Percentiles rank a stretch among this genome's conserved stretches.
phyloP scores from a whole-genome alignment of 2,329 filamentous ascomycete genomes.

The Colletotrichum truncatum region DNA sequence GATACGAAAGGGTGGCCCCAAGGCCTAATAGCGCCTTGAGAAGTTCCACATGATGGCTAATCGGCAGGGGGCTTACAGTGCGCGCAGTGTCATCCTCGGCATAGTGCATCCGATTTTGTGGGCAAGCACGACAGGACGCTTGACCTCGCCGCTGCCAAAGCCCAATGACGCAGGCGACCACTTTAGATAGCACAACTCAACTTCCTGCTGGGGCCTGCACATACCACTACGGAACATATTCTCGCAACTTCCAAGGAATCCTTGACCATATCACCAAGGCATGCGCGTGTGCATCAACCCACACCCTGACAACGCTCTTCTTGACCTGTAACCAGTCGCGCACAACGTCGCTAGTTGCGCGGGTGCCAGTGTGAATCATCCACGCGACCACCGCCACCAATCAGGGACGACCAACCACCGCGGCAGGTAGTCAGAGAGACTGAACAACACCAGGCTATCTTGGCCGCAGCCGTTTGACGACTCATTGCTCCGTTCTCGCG shows the following conservation, averaged over 20 bases:
- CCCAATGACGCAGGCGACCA: slow-evolving; percentile 17
- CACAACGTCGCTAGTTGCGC: neutral
- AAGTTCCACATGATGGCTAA: too few species aligned
- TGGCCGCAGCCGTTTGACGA: slow-evolving; percentile 17
- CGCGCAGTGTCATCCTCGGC: slow-evolving; percentile 21
- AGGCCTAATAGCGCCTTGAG: too few species aligned
- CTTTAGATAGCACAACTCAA: slow-evolving; percentile 7
- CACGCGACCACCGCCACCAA: slow-evolving; percentile 17
- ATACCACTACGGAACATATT: slow-evolving; percentile 1
- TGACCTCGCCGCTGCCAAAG: neutral
- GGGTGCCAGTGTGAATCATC: neutral
- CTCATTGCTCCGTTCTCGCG: slow-evolving; percentile 8
- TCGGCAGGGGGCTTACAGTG: neutral
- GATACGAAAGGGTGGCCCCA: neutral
- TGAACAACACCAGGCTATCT: neutral
- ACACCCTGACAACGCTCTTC: neutral
- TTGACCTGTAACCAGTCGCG: neutral
- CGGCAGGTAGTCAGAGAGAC: neutral
- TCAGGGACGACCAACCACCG: neutral
- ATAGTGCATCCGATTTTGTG: slow-evolving; percentile 17
- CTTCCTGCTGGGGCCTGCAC: slow-evolving; percentile 6
- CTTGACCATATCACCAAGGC: neutral
- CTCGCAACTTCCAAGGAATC: slow-evolving; percentile 6
- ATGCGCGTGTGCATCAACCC: neutral
- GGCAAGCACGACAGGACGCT: slow-evolving; percentile 2